Evolutionary conservation across 2,329 filamentous ascomycete species (phyloP), one percentile per base, ranked within the genome.

Genomic region (Magnaporthiopsis poae): DNA sequence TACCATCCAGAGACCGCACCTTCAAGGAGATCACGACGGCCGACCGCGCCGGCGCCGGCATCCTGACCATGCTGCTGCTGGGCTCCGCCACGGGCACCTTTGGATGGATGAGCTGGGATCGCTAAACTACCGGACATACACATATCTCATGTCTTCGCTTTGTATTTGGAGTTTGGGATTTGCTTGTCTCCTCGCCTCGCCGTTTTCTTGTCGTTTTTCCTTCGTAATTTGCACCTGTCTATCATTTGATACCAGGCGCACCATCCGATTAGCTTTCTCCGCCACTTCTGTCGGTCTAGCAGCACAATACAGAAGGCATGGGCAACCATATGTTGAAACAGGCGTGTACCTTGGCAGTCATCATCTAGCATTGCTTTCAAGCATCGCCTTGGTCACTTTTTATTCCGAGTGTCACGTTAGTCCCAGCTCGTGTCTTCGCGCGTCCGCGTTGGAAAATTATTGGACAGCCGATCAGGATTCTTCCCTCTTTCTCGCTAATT

Each of bases 21-120:
- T 27, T 65, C n/a, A 60, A 25, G 21, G 63, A 66, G 5, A 66
- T 73, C 1, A 70, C 73, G 0, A 69, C 70, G 2, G 74, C 70
- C 5, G 79, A 81, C 69, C 74, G 72, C 35, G 79, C 76, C 1
- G 80, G 80, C 4, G 80, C 79, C 0, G 76, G 75, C 2, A 75
- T 81, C 21, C 66, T 81, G 64, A 81, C 80, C 4, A 72, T 73
- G 0, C 61, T 79, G 46, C 67, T 77, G 66, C 67, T 73, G 25
- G 66, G 69, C 5, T 69, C 78, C 46, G 67, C 76, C 33, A 74
- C 74, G 8, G 73, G 74, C 0, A 69, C 75, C 11, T 71, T 71
- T 3, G 78, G 76, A 76, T 65, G 64, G 64, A 69, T 76, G 76
- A 76, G 63, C 71, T 70, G 66, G 39, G 66, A 65, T 35, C 15